Percentiles rank a stretch among this genome's conserved stretches.
Conservation (phyloP, 2,329 filamentous ascomycete species). For the Aspergillus candidus region DNA sequence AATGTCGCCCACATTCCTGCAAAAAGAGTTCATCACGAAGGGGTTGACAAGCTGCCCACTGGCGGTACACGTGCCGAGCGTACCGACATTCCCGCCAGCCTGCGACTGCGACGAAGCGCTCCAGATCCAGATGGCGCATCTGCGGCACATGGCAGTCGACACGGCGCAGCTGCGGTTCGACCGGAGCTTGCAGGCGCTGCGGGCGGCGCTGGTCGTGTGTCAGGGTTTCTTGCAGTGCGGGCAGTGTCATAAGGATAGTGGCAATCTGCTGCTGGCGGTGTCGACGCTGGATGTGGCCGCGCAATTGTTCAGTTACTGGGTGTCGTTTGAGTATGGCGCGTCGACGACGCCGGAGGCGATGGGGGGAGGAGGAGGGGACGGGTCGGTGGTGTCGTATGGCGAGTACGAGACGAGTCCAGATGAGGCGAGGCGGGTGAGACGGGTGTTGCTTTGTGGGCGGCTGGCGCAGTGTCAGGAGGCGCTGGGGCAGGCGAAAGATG, state of each 20-base stretch:
- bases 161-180: slow-evolving; percentile 26
- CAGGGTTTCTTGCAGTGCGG: slow-evolving; percentile 26
- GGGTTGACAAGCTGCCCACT: slow-evolving; percentile 23
- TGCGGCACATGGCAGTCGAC: slow-evolving; percentile 25
- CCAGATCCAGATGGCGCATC: slow-evolving; percentile 24
- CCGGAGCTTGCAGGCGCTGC: slow-evolving; percentile 27
- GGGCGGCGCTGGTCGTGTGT: slow-evolving; percentile 24
- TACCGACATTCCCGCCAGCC: slow-evolving; percentile 9
- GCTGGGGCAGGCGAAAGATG: slow-evolving; percentile 17
- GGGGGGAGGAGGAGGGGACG: slow-evolving; percentile 1
- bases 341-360: slow-evolving; percentile 3
- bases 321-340: slow-evolving; percentile 18
- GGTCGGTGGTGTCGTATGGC: slow-evolving; percentile 22
- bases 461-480: slow-evolving; percentile 24
- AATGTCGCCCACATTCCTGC: slow-evolving; percentile 26
- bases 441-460: slow-evolving; percentile 22
- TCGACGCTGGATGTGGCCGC: slow-evolving; percentile 27
- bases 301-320: slow-evolving; percentile 28
- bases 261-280: slow-evolving; percentile 23
- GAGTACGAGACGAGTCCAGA: slow-evolving; percentile 26
- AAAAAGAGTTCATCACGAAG: slow-evolving; percentile 25
- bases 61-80: slow-evolving; percentile 22
- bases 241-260: slow-evolving; percentile 25
- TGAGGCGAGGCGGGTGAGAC: slow-evolving; percentile 24
- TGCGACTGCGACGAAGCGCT: slow-evolving; percentile 29